These are phyloP conservation scores for Arxiozyma heterogenica DNA, from an alignment of 1,139 yeast genomes.

Conservation along the genomic window DNA sequence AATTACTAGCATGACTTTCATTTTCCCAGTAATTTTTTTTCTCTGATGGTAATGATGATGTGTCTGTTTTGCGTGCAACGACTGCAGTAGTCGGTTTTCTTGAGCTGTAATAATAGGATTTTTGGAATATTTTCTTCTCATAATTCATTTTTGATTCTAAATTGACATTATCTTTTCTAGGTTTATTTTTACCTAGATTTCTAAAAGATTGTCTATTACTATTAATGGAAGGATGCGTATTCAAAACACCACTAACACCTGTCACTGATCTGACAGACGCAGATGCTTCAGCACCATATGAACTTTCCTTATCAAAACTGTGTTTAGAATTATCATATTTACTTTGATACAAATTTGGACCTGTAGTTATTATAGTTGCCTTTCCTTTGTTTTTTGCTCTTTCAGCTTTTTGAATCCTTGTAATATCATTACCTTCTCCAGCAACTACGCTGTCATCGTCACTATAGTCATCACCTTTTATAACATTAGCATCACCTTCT, in stretches of 20 bases:
- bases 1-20: background rate
- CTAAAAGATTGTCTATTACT: background rate
- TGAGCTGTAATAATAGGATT: background rate
- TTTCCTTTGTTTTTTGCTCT: conserved; percentile 4
- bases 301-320: conserved; percentile 1
- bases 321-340: background rate
- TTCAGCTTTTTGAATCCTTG: background rate
- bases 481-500: conserved; percentile 1
- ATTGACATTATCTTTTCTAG: conserved; percentile 1
- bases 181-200: background rate
- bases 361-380: conserved; percentile 1
- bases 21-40: background rate
- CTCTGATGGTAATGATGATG: background rate
- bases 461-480: background rate
- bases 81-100: background rate
- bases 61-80: background rate
- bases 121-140: background rate
- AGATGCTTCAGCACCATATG: conserved; percentile 6
- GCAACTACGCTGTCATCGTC: background rate
- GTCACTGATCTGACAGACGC: conserved; percentile 12
- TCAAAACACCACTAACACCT: conserved; percentile 12
- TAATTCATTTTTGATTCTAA: background rate
- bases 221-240: background rate
- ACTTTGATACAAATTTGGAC: background rate
- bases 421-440: background rate